These are phyloP conservation scores for Meyerozyma sp. DNA, from an alignment of 1,139 yeast genomes.

Conservation along the genomic window DNA sequence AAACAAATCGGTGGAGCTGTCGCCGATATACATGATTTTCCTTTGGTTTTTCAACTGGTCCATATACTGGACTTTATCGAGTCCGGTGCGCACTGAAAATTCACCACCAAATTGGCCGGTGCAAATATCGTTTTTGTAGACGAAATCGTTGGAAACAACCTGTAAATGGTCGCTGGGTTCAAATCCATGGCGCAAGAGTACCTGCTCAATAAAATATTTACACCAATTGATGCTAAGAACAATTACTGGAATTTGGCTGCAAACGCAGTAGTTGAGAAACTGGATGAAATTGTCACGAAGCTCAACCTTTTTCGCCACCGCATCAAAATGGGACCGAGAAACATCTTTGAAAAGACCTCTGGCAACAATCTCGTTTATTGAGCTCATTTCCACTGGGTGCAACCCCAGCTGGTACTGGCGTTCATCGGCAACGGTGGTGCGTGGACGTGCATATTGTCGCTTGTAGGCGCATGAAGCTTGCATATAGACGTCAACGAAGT, in stretches of 20 bases:
- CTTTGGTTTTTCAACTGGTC: constrained; percentile 12
- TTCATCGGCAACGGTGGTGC: constrained; percentile 26
- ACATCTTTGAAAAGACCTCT: constrained; percentile 43
- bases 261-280: constrained; percentile 22
- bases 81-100: constrained; percentile 45
- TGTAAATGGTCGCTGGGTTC: constrained; percentile 13
- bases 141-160: constrained; percentile 48
- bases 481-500: constrained; percentile 43
- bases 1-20: constrained; percentile 58
- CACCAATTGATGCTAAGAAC: constrained; percentile 69
- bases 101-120: constrained; percentile 32
- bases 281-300: constrained; percentile 41
- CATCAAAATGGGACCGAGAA: constrained; percentile 20
- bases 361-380: constrained; percentile 41
- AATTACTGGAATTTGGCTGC: constrained; percentile 28
- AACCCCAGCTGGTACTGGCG: constrained; percentile 40
- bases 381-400: constrained; percentile 43
- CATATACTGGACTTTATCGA: constrained; percentile 42
- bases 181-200: constrained; percentile 29
- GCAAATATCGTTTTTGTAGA: constrained; percentile 24
- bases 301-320: constrained; percentile 30
- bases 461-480: constrained; percentile 25
- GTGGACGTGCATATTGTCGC: constrained; percentile 12
- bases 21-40: constrained; percentile 52
- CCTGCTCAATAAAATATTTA: constrained; percentile 38